phyloP scores from a whole-genome alignment of 306 rosid species.

The Vigna reflexopilosa region DNA sequence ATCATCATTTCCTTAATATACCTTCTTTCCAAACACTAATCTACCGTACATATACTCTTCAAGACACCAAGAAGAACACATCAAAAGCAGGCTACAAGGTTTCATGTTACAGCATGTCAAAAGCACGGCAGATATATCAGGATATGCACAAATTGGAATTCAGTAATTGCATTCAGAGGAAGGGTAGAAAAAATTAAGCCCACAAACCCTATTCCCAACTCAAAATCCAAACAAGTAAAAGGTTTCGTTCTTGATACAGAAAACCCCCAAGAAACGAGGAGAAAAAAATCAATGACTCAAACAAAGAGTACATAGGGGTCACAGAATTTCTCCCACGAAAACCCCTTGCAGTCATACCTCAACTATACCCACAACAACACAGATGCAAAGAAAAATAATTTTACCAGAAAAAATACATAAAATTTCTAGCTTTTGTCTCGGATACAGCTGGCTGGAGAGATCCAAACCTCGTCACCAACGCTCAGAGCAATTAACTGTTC shows the following conservation, averaged over 20 bases:
- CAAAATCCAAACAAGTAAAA: conserved; percentile 17
- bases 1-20: not conserved
- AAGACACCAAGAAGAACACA: not conserved
- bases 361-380: conserved; percentile 22
- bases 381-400: not conserved
- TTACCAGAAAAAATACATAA: conserved; percentile 37
- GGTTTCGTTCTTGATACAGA: not conserved
- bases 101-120: conserved; percentile 15
- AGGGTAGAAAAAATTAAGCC: not conserved
- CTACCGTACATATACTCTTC: not conserved
- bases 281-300: not conserved
- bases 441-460: not conserved
- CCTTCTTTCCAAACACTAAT: not conserved
- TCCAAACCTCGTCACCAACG: not conserved
- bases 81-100: not conserved
- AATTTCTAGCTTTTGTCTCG: conserved; percentile 3
- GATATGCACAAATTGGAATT: conserved; percentile 4
- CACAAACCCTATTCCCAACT: conserved; percentile 26
- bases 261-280: not conserved
- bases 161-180: conserved; percentile 2
- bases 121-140: not conserved
- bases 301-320: not conserved
- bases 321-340: conserved; percentile 1
- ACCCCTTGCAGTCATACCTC: conserved; percentile 1
- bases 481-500: conserved; percentile 16